Conservation (phyloP, 345 rosid genomes). For the Hibiscus trionum region DNA sequence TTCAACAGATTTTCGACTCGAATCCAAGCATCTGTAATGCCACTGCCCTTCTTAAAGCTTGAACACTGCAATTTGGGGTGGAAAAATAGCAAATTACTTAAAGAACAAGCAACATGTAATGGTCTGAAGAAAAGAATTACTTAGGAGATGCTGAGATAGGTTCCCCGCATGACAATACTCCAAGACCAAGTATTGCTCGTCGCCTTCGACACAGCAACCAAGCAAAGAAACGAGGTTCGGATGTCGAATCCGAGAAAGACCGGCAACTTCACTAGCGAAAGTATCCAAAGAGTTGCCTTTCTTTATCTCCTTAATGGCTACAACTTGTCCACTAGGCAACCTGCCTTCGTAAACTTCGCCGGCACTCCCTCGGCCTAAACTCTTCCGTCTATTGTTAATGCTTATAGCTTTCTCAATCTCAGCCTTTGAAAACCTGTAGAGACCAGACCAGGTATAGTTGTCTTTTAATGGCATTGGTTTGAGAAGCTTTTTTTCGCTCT, state of each 20-base stretch:
- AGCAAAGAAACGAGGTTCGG: constrained; percentile 51
- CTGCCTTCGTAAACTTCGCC: constrained; percentile 50
- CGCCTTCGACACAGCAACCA: constrained; percentile 47
- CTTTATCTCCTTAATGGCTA: constrained; percentile 48
- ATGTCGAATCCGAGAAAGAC: constrained; percentile 54
- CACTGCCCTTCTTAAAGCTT: background rate
- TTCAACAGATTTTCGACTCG: background rate
- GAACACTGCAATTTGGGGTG: background rate
- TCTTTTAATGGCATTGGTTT: constrained; percentile 18
- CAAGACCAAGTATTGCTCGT: constrained; percentile 51
- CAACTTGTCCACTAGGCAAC: constrained; percentile 53
- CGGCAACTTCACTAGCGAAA: constrained; percentile 47
- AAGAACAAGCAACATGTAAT: background rate
- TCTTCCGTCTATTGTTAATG: constrained; percentile 16
- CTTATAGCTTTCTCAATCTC: constrained; percentile 55
- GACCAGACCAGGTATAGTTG: constrained; percentile 30
- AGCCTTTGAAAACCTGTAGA: constrained; percentile 44
- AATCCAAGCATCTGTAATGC: background rate
- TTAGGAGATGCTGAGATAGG: constrained; percentile 47
- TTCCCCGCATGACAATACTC: constrained; percentile 54
- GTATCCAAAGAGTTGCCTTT: constrained; percentile 29
- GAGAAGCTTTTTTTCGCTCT: constrained; percentile 3
- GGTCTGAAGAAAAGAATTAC: constrained; percentile 24
- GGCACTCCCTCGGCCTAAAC: constrained; percentile 54
- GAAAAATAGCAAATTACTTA: background rate